phyloP scores from a whole-genome alignment of 441 rosid species.

The Capsella rubella region DNA sequence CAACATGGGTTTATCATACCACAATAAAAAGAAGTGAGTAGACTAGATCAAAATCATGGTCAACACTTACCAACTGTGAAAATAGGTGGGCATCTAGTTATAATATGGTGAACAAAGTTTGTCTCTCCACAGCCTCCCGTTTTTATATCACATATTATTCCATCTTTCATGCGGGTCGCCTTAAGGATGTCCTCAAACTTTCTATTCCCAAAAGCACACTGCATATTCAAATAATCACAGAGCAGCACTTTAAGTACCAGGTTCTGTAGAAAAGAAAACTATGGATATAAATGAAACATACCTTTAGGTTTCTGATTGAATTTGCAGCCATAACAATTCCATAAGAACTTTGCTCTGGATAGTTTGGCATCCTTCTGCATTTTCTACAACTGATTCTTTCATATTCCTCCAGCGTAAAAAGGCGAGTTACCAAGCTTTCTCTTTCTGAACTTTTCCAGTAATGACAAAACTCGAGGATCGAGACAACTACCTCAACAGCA shows the following conservation, averaged over 20 bases:
- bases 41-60: slow-evolving; percentile 5
- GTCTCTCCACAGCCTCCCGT: slow-evolving; percentile 28
- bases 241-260: neutral
- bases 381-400: slow-evolving; percentile 24
- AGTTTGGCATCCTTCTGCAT: slow-evolving; percentile 23
- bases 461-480: slow-evolving; percentile 34
- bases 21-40: neutral
- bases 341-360: slow-evolving; percentile 31
- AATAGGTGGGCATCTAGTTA: slow-evolving; percentile 17
- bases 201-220: slow-evolving; percentile 22
- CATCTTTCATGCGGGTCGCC: slow-evolving; percentile 4
- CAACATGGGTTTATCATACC: neutral
- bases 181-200: slow-evolving; percentile 35
- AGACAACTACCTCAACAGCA: slow-evolving; percentile 12
- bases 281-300: neutral
- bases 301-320: slow-evolving; percentile 37
- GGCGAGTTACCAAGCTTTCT: slow-evolving; percentile 8
- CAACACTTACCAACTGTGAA: slow-evolving; percentile 28
- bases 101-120: slow-evolving; percentile 17
- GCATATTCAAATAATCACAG: slow-evolving; percentile 9
- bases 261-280: neutral
- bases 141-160: slow-evolving; percentile 25
- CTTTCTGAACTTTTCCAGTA: slow-evolving; percentile 25
- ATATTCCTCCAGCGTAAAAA: slow-evolving; percentile 19
- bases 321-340: slow-evolving; percentile 26